Evolutionary conservation across 169 alveolate species (phyloP).

Genomic region (Plasmodium fragile): DNA sequence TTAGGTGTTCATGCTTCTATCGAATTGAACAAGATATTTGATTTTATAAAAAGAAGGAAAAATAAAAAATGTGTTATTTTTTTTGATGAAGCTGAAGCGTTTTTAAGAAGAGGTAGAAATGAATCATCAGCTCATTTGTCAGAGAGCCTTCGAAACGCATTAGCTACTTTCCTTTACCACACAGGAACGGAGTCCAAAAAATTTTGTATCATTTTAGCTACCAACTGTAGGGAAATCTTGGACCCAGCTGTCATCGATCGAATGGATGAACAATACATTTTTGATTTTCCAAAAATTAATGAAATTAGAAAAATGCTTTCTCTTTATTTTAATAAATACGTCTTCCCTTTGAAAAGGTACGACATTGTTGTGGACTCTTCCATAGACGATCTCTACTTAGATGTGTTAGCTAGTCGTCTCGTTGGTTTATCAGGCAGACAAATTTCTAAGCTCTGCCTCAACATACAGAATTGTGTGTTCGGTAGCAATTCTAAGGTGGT

Average conservation of each 20-base stretch:
- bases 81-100: constrained; percentile 99
- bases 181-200: constrained; percentile 97
- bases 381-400: constrained; percentile 86
- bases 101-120: constrained; percentile 93
- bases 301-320: constrained; percentile 93
- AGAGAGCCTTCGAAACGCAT: constrained; percentile 94
- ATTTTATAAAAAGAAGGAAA: constrained; percentile 95
- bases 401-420: constrained; percentile 89
- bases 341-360: constrained; percentile 83
- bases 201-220: constrained; percentile 95
- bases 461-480: constrained; percentile 71
- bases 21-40: constrained; percentile 95
- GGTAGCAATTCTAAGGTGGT: constrained; percentile 75
- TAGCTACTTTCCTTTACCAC: constrained; percentile 95
- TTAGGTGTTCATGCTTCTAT: constrained; percentile 95
- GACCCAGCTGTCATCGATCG: constrained; percentile 96
- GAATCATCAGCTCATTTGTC: constrained; percentile 85
- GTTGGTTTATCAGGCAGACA: constrained; percentile 97
- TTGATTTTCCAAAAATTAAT: constrained; percentile 92
- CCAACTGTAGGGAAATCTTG: constrained; percentile 95
- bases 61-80: constrained; percentile 93
- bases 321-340: constrained; percentile 93
- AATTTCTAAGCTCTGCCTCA: constrained; percentile 87
- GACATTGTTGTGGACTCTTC: constrained; percentile 82
- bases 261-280: constrained; percentile 95